A percentile compares a stretch with the other conserved stretches of the same genome.
Conservation (phyloP, 306 rosid species). For the Quercus suber region DNA sequence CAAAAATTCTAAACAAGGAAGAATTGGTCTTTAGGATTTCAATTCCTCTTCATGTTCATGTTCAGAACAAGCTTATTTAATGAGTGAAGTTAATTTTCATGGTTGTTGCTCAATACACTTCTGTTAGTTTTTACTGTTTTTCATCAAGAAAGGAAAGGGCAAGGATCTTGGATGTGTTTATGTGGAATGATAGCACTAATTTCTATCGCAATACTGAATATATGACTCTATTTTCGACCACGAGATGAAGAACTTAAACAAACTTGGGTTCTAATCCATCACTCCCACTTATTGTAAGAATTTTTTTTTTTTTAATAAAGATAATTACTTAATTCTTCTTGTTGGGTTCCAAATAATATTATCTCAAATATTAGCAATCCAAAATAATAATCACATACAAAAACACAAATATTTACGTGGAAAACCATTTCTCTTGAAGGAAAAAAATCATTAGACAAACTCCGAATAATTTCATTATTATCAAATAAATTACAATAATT, state of each 20-base stretch:
- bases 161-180: constrained; percentile 20
- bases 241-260: not conserved
- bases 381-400: too few relatives aligned
- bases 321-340: too few relatives aligned
- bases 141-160: not conserved
- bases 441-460: too few relatives aligned
- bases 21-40: constrained; percentile 23
- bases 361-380: too few relatives aligned
- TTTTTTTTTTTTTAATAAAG: too few relatives aligned
- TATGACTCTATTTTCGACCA: not conserved
- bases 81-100: constrained; percentile 20
- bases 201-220: constrained; percentile 1
- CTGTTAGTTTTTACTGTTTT: not conserved
- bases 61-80: constrained; percentile 22
- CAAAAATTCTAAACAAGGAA: constrained; percentile 4
- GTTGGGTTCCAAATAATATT: too few relatives aligned
- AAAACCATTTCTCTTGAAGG: too few relatives aligned
- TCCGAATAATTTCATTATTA: too few relatives aligned
- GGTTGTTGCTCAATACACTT: not conserved
- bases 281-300: too few relatives aligned
- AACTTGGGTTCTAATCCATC: not conserved
- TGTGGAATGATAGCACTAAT: constrained; percentile 11
- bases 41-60: constrained; percentile 26
- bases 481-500: too few relatives aligned
- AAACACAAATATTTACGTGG: too few relatives aligned